Conservation (phyloP, 108 stramenopile species). For the Asterionellopsis glacialis region DNA sequence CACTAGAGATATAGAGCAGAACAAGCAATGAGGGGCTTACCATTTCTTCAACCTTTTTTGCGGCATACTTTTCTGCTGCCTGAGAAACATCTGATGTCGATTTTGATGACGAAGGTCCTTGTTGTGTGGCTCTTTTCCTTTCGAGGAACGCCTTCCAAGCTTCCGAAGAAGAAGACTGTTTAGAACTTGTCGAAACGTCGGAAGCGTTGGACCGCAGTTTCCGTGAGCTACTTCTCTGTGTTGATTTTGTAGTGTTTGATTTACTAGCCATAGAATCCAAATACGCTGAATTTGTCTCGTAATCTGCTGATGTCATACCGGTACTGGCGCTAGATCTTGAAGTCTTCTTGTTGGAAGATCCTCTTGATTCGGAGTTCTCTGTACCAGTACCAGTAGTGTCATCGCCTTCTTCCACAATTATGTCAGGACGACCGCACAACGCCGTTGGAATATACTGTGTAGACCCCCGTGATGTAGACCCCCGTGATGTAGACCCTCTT, state of each 20-base stretch:
- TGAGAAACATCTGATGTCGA: slow-evolving; percentile 23
- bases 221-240: slow-evolving; percentile 15
- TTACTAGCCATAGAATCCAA: slow-evolving; percentile 67
- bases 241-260: slow-evolving; percentile 38
- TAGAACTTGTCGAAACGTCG: slow-evolving; percentile 10
- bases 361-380: slow-evolving; percentile 8
- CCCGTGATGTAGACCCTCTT: slow-evolving; percentile 18
- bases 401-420: slow-evolving; percentile 45
- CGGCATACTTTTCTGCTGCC: slow-evolving; percentile 58
- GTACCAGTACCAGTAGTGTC: slow-evolving; percentile 6
- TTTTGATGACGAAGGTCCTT: slow-evolving; percentile 13
- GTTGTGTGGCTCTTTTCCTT: slow-evolving; percentile 18
- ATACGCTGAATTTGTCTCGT: slow-evolving; percentile 65
- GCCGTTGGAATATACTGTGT: slow-evolving; percentile 27
- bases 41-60: slow-evolving; percentile 69
- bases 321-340: slow-evolving; percentile 3
- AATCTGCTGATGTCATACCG: slow-evolving; percentile 45
- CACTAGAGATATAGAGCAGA: no score
- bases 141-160: slow-evolving; percentile 30
- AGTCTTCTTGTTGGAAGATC: slow-evolving; percentile 11
- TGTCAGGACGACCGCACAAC: slow-evolving; percentile 63
- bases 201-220: slow-evolving; percentile 11
- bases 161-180: slow-evolving; percentile 8
- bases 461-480: slow-evolving; percentile 9
- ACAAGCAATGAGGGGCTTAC: slow-evolving; percentile 15